Percentiles rank a stretch among this genome's conserved stretches.
phyloP scores from a whole-genome alignment of 1,284 basidiomycete species.

The Cutaneotrichosporon curvatum region DNA sequence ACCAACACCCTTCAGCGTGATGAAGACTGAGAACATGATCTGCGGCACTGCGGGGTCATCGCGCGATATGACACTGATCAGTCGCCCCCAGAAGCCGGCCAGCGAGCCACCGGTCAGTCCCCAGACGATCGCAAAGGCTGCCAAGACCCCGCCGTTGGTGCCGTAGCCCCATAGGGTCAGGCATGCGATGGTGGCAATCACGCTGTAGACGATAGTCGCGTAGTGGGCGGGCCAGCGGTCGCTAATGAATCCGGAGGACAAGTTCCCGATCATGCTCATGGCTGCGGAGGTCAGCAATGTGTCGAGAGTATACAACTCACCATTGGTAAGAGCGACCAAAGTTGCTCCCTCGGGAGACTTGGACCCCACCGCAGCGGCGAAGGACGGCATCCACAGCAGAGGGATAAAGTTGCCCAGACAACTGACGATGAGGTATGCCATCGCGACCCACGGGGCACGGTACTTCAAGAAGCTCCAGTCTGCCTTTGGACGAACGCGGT shows the following conservation, averaged over 20 bases:
- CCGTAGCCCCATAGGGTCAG: conserved; percentile 45
- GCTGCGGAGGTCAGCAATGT: too few relatives aligned
- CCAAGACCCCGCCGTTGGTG: conserved; percentile 22
- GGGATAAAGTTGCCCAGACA: conserved; percentile 44
- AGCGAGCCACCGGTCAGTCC: conserved; percentile 29
- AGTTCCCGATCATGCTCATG: conserved; percentile 4
- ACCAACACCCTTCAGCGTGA: conserved; percentile 36
- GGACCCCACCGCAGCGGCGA: conserved; percentile 32
- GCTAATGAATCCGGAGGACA: conserved; percentile 34
- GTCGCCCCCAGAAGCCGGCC: conserved; percentile 30
- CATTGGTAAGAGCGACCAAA: conserved; percentile 43
- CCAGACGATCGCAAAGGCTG: conserved; percentile 29
- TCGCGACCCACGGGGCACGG: not conserved
- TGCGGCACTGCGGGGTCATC: conserved; percentile 37
- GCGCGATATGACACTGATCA: conserved; percentile 29
- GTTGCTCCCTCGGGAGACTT: conserved; percentile 34
- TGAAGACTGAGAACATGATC: conserved; percentile 36
- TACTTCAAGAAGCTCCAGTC: conserved; percentile 23
- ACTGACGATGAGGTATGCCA: conserved; percentile 25
- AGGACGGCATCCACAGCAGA: conserved; percentile 33
- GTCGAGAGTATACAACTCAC: conserved; percentile 28
- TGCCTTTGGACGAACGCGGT: conserved; percentile 5
- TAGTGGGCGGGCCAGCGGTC: conserved; percentile 32
- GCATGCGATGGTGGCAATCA: conserved; percentile 33
- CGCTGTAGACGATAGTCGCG: conserved; percentile 32